Conservation (phyloP, 1,284 basidiomycete species). For the Laetiporus sulphureus region DNA sequence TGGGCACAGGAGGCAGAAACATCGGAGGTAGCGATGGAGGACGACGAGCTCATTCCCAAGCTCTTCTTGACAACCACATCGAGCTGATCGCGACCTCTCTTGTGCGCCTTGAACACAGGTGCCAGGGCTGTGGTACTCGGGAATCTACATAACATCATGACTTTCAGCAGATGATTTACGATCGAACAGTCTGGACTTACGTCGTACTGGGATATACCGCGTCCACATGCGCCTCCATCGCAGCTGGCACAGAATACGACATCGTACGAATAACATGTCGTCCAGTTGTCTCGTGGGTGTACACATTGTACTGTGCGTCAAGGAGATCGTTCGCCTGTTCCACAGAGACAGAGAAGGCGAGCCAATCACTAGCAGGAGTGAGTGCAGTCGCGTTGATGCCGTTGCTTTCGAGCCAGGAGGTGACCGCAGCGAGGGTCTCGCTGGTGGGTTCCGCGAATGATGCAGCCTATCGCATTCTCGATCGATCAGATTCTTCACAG, state of each 20-base stretch:
- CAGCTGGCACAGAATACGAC: constrained; percentile 31
- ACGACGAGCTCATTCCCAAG: neutral
- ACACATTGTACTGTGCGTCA: constrained; percentile 28
- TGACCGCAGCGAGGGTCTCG: constrained; percentile 26
- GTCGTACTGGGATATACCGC: constrained; percentile 30
- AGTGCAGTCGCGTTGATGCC: constrained; percentile 24
- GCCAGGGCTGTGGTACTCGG: neutral
- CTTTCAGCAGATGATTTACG: too few species aligned
- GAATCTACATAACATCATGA: neutral
- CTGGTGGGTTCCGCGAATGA: constrained; percentile 27
- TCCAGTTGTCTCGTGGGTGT: constrained; percentile 26
- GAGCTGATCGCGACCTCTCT: too few species aligned
- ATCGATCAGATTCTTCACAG: neutral
- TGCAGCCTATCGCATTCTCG: constrained; percentile 22
- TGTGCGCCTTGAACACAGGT: constrained; percentile 25
- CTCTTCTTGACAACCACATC: constrained; percentile 22
- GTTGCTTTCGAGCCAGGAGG: constrained; percentile 28
- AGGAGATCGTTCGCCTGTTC: constrained; percentile 30
- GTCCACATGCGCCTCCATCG: constrained; percentile 26
- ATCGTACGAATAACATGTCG: constrained; percentile 27
- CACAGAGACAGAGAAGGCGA: constrained; percentile 28
- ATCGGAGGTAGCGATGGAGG: constrained; percentile 2
- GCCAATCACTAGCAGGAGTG: constrained; percentile 32
- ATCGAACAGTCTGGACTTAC: too few species aligned
- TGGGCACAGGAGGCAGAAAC: constrained; percentile 6